These are phyloP conservation scores for Penicillium sp. DNA, from an alignment of 2,329 filamentous ascomycete species.

Conservation along the genomic window DNA sequence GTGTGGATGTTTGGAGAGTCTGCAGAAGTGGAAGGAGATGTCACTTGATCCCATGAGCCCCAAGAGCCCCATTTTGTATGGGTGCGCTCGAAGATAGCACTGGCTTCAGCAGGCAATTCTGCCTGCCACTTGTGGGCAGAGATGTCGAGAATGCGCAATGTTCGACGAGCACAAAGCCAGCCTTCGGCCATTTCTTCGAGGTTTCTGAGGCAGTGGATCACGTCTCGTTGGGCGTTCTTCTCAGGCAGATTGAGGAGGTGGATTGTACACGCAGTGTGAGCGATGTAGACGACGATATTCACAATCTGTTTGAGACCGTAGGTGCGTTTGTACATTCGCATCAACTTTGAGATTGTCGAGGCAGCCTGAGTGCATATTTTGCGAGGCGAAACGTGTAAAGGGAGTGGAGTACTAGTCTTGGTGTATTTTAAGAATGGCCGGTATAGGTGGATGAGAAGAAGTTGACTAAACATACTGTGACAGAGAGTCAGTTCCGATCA, in stretches of 20 bases:
- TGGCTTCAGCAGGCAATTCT: constrained; percentile 77
- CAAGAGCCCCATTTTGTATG: constrained; percentile 76
- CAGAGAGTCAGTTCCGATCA: constrained; percentile 15
- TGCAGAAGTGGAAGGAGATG: constrained; percentile 30
- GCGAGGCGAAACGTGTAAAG: constrained; percentile 79
- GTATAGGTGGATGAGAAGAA: constrained; percentile 93
- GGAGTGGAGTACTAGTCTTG: constrained; percentile 73
- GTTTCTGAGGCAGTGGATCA: constrained; percentile 84
- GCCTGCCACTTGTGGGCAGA: constrained; percentile 87
- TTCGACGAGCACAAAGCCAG: constrained; percentile 84
- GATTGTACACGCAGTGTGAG: constrained; percentile 89
- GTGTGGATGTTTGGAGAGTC: constrained; percentile 22
- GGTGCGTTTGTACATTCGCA: constrained; percentile 86
- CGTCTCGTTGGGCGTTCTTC: constrained; percentile 82
- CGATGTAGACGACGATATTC: constrained; percentile 94
- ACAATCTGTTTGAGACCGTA: constrained; percentile 91
- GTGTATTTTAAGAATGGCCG: constrained; percentile 90
- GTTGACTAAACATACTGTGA: constrained; percentile 89
- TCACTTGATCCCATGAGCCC: constrained; percentile 43
- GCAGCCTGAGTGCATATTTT: constrained; percentile 89
- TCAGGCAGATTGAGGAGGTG: constrained; percentile 90
- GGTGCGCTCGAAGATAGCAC: constrained; percentile 67
- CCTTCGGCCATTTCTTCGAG: constrained; percentile 93
- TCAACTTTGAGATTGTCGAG: constrained; percentile 83
- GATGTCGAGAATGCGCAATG: constrained; percentile 77